These are phyloP conservation scores for Rosa persica DNA, from an alignment of 306 rosid species.

Conservation along the genomic window DNA sequence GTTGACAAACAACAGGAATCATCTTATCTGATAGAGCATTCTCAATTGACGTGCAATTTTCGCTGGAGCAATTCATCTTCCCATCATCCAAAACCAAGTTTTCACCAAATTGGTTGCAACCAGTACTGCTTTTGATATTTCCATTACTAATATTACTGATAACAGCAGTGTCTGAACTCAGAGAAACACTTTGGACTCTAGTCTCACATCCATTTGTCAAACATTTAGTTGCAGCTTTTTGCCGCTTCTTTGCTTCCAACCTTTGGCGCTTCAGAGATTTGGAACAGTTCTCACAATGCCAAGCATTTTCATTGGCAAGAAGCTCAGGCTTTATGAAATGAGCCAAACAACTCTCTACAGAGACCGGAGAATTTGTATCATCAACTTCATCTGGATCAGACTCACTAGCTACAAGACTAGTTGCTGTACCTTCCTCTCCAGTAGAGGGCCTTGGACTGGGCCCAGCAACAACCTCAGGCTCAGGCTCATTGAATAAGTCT, in stretches of 20 bases:
- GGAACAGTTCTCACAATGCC: constrained; percentile 93
- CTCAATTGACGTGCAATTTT: constrained; percentile 32
- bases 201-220: constrained; percentile 40
- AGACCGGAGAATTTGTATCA: constrained; percentile 77
- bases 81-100: constrained; percentile 28
- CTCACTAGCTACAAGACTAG: constrained; percentile 59
- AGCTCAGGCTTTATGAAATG: constrained; percentile 90
- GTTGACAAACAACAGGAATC: constrained; percentile 29
- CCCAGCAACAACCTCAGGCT: constrained; percentile 71
- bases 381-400: constrained; percentile 99
- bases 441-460: constrained; percentile 68
- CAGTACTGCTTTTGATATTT: constrained; percentile 26
- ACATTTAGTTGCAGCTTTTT: constrained; percentile 28
- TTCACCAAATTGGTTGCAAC: constrained; percentile 28
- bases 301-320: constrained; percentile 83
- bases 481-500: constrained; percentile 85
- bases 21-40: constrained; percentile 42
- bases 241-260: constrained; percentile 40
- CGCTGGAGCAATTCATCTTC: constrained; percentile 21
- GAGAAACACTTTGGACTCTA: constrained; percentile 34
- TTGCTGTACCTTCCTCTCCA: constrained; percentile 40
- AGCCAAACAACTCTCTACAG: constrained; percentile 86
- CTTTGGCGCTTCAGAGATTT: constrained; percentile 48
- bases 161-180: constrained; percentile 32
- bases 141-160: constrained; percentile 39